Evolutionary conservation across 768 basidiomycete species (phyloP), one percentile per base, ranked within the genome.

Genomic region (Coprinellus micaceus): DNA sequence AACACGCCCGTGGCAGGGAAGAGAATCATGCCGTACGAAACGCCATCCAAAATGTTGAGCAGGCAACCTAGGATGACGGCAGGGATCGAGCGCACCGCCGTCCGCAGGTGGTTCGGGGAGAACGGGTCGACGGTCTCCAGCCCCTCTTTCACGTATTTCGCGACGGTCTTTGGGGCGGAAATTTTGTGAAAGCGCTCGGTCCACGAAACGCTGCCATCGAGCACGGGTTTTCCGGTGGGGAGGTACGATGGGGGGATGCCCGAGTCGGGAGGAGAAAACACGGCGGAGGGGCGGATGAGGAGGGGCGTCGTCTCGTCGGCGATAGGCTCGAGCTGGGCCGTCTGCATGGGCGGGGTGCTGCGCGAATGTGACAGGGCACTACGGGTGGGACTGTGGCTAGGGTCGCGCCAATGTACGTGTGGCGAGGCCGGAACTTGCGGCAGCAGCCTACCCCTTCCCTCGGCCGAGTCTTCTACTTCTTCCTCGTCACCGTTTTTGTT

Each of bases 11-110:
- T 80, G 0, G 88, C 84, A 2, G 97, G 97, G 67, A 98, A 99
- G 54, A 94, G 86, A 68, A 93, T 94, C 92, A 98, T 93, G 5
- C 96, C 96, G 71, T 98, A 98, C 43, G 90, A 92, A 52, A 99
- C 85, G 10, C 94, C 97, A 66, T 99, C 96, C 30, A 99, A 77
- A 43, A 98, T 81, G 64, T 98, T 98, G 56, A 98, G 74, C 36
- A 98, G 69, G 61, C 83, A 80, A 6, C 94, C 96, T 22, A 97
- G 76, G 15, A 94, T 66, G 2, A 95, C 92, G 0, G 93, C 89
- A 0, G 95, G 94, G n/a, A 95, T 62, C 0, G 84, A 77, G 48
- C 66, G 70, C 4, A 80, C 58, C 0, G 74, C 76, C 17, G 67
- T 69, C 47, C 54, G 60, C 12, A 59, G 65, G 49, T 64, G 66